Conservation (phyloP, 805 yeast genomes). For the Tetrapisispora arboricola region DNA sequence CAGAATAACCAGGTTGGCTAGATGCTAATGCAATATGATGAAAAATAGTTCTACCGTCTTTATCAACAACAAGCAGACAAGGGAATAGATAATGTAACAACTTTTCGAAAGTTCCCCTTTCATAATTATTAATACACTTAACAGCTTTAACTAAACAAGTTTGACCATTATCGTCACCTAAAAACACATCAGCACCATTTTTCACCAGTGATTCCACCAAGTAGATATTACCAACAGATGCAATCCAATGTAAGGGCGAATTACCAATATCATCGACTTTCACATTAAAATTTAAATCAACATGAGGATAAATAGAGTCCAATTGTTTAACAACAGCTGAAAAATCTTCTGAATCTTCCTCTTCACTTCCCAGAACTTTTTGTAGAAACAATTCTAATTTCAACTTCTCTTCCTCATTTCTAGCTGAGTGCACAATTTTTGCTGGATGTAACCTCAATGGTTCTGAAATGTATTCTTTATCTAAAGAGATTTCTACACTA, state of each 20-base stretch:
- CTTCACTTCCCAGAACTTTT: constrained; percentile 20
- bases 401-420: constrained; percentile 8
- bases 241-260: constrained; percentile 91
- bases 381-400: constrained; percentile 26
- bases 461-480: constrained; percentile 18
- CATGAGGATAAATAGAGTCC: constrained; percentile 17
- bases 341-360: constrained; percentile 6
- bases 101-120: constrained; percentile 60
- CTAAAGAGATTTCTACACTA: background rate
- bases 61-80: constrained; percentile 52
- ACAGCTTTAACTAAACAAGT: constrained; percentile 79
- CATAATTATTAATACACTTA: constrained; percentile 62
- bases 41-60: constrained; percentile 64
- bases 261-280: constrained; percentile 91
- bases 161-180: constrained; percentile 76
- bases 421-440: background rate
- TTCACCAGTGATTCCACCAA: constrained; percentile 61
- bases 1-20: constrained; percentile 62
- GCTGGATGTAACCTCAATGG: constrained; percentile 16
- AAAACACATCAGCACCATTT: constrained; percentile 51
- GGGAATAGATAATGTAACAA: constrained; percentile 70
- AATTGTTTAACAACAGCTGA: constrained; percentile 13
- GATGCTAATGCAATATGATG: constrained; percentile 82
- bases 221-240: constrained; percentile 71
- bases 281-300: constrained; percentile 52